Conservation (phyloP, 2,329 filamentous ascomycete species). For the Alternaria arborescens region DNA sequence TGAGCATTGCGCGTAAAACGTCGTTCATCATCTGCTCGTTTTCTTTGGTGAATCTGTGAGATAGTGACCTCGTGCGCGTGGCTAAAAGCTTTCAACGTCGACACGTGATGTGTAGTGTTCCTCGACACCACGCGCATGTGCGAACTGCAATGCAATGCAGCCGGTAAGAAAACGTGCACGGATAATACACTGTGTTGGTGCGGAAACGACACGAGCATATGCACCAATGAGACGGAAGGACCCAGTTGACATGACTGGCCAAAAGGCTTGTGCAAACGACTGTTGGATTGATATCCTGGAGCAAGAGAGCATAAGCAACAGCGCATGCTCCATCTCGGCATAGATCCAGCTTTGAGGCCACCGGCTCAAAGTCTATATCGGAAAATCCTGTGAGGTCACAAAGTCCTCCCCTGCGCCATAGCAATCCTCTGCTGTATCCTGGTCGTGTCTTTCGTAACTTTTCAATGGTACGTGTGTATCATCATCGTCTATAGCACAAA, state of each 20-base stretch:
- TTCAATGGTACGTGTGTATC: slow-evolving; percentile 5
- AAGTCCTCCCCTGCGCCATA: slow-evolving; percentile 3
- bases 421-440: slow-evolving; percentile 3
- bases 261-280: slow-evolving; percentile 13
- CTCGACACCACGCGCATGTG: background rate
- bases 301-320: slow-evolving; percentile 9
- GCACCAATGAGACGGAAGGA: slow-evolving; percentile 13
- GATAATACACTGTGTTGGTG: slow-evolving; percentile 3
- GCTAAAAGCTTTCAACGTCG: background rate
- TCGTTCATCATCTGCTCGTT: background rate
- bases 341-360: background rate
- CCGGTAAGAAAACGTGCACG: slow-evolving; percentile 5
- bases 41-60: background rate
- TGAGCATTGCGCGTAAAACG: background rate
- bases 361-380: background rate
- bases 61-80: slow-evolving; percentile 1
- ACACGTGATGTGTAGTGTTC: background rate
- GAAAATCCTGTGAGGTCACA: background rate
- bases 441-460: slow-evolving; percentile 13
- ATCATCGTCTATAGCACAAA: slow-evolving; percentile 7
- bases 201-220: background rate
- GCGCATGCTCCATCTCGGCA: slow-evolving; percentile 15
- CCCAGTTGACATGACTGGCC: slow-evolving; percentile 8
- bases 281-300: slow-evolving; percentile 14
- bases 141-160: slow-evolving; percentile 3